These are phyloP conservation scores for Chaetothyriales sp. DNA, from an alignment of 2,329 filamentous ascomycete species.

Conservation along the genomic window DNA sequence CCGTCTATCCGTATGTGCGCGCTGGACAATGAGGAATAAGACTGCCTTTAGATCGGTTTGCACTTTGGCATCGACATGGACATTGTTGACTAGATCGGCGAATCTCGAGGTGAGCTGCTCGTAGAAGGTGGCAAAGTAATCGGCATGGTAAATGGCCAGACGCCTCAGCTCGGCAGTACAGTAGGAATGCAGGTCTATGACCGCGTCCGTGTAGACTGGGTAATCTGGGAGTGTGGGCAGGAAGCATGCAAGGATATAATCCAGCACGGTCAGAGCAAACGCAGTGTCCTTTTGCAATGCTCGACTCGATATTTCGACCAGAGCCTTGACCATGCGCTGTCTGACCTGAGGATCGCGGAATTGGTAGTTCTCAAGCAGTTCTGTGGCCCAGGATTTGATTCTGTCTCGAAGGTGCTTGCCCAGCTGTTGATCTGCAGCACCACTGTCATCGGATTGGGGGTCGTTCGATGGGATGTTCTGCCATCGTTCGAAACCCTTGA, in stretches of 20 bases:
- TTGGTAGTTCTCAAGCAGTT: constrained; percentile 24
- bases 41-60: constrained; percentile 79
- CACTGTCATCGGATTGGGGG: constrained; percentile 30
- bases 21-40: constrained; percentile 88
- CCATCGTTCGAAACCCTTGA: constrained; percentile 84
- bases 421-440: constrained; percentile 33
- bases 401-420: constrained; percentile 24
- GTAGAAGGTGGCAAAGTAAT: constrained; percentile 78
- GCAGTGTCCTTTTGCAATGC: constrained; percentile 60
- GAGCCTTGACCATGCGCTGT: constrained; percentile 64
- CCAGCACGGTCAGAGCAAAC: constrained; percentile 78
- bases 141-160: constrained; percentile 76
- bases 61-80: constrained; percentile 63
- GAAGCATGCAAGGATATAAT: constrained; percentile 76
- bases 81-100: constrained; percentile 59
- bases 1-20: constrained; percentile 58
- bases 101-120: constrained; percentile 73
- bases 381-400: constrained; percentile 28
- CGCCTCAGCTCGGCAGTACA: constrained; percentile 78
- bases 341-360: constrained; percentile 63
- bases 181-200: constrained; percentile 74
- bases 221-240: constrained; percentile 57
- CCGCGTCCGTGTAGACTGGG: constrained; percentile 65
- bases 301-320: constrained; percentile 70
- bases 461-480: too few relatives aligned